Conservation (phyloP, 208 protist species). For the Trypanosoma cruzi region DNA sequence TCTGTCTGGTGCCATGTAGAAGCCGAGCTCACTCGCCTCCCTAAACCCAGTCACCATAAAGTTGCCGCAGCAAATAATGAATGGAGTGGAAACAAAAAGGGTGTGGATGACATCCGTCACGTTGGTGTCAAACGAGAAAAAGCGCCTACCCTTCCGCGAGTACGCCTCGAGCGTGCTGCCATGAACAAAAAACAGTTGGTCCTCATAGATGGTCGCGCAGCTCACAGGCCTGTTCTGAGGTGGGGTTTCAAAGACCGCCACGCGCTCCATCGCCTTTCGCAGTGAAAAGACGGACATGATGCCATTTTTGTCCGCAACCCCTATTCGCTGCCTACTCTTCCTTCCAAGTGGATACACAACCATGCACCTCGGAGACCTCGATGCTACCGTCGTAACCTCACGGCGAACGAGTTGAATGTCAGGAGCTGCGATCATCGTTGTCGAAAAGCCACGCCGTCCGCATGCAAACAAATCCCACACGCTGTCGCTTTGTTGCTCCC, state of each 20-base stretch:
- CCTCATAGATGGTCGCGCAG: constrained; percentile 64
- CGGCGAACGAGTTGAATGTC: constrained; percentile 29
- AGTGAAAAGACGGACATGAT: constrained; percentile 60
- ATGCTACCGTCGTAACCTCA: constrained; percentile 40
- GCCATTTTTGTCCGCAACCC: constrained; percentile 68
- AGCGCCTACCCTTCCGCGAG: constrained; percentile 79
- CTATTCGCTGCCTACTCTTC: constrained; percentile 77
- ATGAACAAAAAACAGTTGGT: constrained; percentile 83
- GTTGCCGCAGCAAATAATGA: constrained; percentile 80
- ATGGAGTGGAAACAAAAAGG: constrained; percentile 76
- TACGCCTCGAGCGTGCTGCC: constrained; percentile 78
- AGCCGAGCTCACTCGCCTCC: constrained; percentile 81
- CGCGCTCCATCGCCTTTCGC: constrained; percentile 48
- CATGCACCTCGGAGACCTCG: constrained; percentile 54
- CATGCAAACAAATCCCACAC: constrained; percentile 1
- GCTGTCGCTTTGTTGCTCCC: neutral
- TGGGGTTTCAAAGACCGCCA: constrained; percentile 50
- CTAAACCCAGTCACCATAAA: constrained; percentile 83
- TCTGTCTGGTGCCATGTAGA: constrained; percentile 87
- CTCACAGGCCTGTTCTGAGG: constrained; percentile 43
- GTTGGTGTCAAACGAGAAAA: constrained; percentile 87
- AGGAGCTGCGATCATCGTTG: constrained; percentile 12
- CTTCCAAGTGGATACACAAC: constrained; percentile 75
- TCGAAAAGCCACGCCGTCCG: neutral
- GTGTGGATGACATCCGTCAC: constrained; percentile 75